Evolutionary conservation across 2,329 filamentous ascomycete species (phyloP), one percentile per base, ranked within the genome.

Genomic region (Ophiostoma sp.): DNA sequence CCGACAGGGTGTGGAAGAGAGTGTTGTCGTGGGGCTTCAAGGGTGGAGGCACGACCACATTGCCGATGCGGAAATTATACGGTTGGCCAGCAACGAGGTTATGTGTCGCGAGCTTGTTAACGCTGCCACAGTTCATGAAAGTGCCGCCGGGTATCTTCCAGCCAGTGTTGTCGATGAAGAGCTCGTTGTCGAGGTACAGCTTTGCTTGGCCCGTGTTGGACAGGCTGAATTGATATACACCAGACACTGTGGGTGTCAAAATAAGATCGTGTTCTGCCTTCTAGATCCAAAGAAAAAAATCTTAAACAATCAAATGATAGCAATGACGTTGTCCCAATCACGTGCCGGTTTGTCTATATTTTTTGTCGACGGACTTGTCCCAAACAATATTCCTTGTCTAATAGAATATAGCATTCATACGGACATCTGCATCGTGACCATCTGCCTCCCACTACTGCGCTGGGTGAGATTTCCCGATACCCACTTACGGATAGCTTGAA

Each of bases 121-220:
- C 69, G 45, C 71, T 72, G 49, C 72, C 71, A 64, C 70, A 72
- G 67, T 72, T 71, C 68, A 72, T 72, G 44, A 72, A 72, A 4
- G 69, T 71, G 45, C 68, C 80, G 41, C 80, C 79, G 65, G 80
- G 76, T 49, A 79, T 75, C 2, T 75, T 78, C 80, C 79, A 81
- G 67, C 80, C 75, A 76, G 78, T 80, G 70, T 79, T 81, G 69
- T 81, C 79, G 69, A 81, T 80, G 64, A 81, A 75, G 1, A 81
- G 73, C 66, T 78, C 73, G n/a, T 78, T 78, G 64, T 81, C 75
- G 49, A 82, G 71, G 38, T 47, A 72, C 9, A 72, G 64, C 66
- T 63, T 64, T 1, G 70, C 52, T 27, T 71, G 55, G 12, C 71
- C 71, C 0, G 69, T 70, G 67, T 66, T 71, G 38, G 69, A 68